Evolutionary conservation across 225 moss, liverwort and hornwort genomes (phyloP), one percentile per base, ranked within the genome.

Genomic region (Climacium dendroides): DNA sequence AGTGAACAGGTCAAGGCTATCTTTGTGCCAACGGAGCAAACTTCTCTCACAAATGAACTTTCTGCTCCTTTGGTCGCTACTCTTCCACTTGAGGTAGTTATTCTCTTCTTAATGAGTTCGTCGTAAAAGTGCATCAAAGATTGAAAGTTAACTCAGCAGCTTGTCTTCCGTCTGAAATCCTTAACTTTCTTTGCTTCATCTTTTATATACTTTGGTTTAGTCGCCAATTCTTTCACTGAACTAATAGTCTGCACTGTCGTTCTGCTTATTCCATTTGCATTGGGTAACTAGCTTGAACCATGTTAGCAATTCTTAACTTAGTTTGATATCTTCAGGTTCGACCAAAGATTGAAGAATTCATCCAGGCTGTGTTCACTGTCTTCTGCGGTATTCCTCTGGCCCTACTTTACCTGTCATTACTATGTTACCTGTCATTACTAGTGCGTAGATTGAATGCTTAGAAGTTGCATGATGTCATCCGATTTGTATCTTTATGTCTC

Each of bases 51-150:
- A 80, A 75, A 90, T 86, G 95, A 96, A 66, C 87, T 95, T 39
- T 94, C 92, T 79, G 97, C 98, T 43, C 98, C 98, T 67, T 90
- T 98, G 92, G 94, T 97, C 77, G 97, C 98, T 43, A 95, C 97
- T 9, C 96, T 98, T 87, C 93, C 96, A 11, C 63, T 96, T 89
- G 98, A 98, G 98, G 98, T 96, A 80, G 87, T 87, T 74, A 47
- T 37, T 86, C 37, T 16, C 16, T 34, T 76, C 60, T 82, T 65
- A 48, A 67, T 53, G 58, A 75, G 37, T 57, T 71, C 48, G 74
- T 74, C 63, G 39, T 61, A 28, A 57, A 35, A 45, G 37, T 45
- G 63, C 23, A n/a, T 24, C 15, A 37, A 50, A 8, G 37, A 48
- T 50, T 74, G 8, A 37, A 23, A 16, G 29, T 65, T 11, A 64